phyloP scores from a whole-genome alignment of 2,329 filamentous ascomycete species.

The Chrysoporthe puriensis region DNA sequence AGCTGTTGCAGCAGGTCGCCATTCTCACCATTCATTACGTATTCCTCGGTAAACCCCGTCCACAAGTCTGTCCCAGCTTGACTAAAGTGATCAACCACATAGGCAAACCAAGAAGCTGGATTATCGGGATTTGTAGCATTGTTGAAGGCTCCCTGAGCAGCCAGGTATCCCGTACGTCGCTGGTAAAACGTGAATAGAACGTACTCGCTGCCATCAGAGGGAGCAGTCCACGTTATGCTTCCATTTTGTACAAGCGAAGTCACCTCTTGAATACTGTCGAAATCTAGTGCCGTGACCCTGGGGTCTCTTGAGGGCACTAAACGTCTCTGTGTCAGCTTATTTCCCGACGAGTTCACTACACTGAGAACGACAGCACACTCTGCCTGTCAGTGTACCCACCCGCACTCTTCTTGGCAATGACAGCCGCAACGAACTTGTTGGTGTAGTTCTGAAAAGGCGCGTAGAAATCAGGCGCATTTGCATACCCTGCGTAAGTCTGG shows the following conservation, averaged over 20 bases:
- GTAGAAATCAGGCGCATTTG: slow-evolving; percentile 14
- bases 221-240: slow-evolving; percentile 13
- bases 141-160: slow-evolving; percentile 19
- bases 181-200: slow-evolving; percentile 16
- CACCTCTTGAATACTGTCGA: slow-evolving; percentile 14
- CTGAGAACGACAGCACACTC: neutral
- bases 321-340: neutral
- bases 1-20: slow-evolving; percentile 15
- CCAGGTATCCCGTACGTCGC: slow-evolving; percentile 19
- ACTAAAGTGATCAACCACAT: slow-evolving; percentile 21
- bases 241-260: slow-evolving; percentile 15
- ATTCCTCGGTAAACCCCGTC: slow-evolving; percentile 16
- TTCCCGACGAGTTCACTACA: neutral
- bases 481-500: slow-evolving; percentile 10
- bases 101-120: slow-evolving; percentile 22
- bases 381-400: neutral
- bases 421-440: slow-evolving; percentile 20
- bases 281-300: slow-evolving; percentile 13
- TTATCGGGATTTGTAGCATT: slow-evolving; percentile 20
- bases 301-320: slow-evolving; percentile 8
- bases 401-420: slow-evolving; percentile 9
- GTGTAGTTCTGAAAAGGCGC: slow-evolving; percentile 16
- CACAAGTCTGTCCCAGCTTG: slow-evolving; percentile 18
- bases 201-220: slow-evolving; percentile 8
- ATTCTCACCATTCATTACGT: slow-evolving; percentile 23